These are phyloP conservation scores for Trichoderma erinaceum DNA, from an alignment of 495 filamentous ascomycete genomes.

Conservation along the genomic window DNA sequence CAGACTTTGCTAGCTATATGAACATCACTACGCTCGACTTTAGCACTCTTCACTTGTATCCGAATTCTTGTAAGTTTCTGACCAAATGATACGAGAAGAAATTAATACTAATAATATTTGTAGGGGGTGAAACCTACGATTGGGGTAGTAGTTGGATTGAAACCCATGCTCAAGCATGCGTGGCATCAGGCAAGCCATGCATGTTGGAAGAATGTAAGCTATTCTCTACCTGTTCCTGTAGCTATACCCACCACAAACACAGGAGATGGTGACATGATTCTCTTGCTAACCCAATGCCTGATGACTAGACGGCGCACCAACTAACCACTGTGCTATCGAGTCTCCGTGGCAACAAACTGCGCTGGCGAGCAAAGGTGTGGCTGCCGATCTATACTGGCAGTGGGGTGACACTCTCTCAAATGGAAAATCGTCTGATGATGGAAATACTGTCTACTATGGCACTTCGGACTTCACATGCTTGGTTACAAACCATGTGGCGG, in stretches of 20 bases:
- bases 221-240: not conserved
- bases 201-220: slow-evolving; percentile 53
- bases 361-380: slow-evolving; percentile 39
- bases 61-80: slow-evolving; percentile 34
- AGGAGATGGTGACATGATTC: too few relatives aligned
- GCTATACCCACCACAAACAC: too few relatives aligned
- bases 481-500: slow-evolving; percentile 53
- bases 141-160: slow-evolving; percentile 53
- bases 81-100: too few relatives aligned
- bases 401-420: slow-evolving; percentile 49
- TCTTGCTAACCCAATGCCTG: slow-evolving; percentile 13
- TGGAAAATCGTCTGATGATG: slow-evolving; percentile 43
- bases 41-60: slow-evolving; percentile 60
- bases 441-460: slow-evolving; percentile 54
- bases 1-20: slow-evolving; percentile 54
- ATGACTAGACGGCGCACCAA: slow-evolving; percentile 37
- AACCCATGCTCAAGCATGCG: slow-evolving; percentile 49
- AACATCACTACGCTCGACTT: slow-evolving; percentile 49
- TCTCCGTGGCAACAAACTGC: slow-evolving; percentile 51
- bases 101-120: not conserved
- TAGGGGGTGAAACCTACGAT: slow-evolving; percentile 33
- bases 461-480: slow-evolving; percentile 48
- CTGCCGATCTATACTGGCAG: slow-evolving; percentile 60
- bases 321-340: slow-evolving; percentile 38
- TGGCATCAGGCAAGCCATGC: slow-evolving; percentile 53